Evolutionary conservation across 345 rosid species (phyloP).

Genomic region (Melaleuca alternifolia): DNA sequence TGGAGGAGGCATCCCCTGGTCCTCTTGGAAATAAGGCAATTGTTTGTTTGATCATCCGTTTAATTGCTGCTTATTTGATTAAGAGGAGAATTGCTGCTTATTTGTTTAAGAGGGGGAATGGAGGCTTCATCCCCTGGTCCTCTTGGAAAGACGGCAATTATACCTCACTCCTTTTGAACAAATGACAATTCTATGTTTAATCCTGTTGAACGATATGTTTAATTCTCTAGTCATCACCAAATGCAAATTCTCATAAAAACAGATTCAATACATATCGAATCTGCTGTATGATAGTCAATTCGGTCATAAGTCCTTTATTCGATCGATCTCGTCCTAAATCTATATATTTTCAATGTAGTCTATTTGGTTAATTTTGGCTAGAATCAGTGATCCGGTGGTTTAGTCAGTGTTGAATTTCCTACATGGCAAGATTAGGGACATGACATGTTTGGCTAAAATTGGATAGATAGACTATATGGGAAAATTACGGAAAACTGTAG

Average conservation of each 20-base stretch:
- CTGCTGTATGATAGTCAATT: accelerated
- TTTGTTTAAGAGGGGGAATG: no score
- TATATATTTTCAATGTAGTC: not conserved
- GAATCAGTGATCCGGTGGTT: not conserved
- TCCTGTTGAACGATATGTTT: not conserved
- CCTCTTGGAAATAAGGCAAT: not conserved
- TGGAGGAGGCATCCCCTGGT: not conserved
- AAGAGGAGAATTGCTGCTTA: no score
- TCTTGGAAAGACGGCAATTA: no score
- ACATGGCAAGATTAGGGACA: not conserved
- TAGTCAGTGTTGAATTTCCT: accelerated
- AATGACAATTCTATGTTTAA: not conserved
- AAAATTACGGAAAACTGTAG: no score
- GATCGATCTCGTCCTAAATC: no score
- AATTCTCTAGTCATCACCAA: not conserved
- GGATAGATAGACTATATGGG: no score
- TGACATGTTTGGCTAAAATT: not conserved
- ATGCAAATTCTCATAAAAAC: not conserved
- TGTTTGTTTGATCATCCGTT: not conserved
- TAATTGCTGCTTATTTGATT: no score
- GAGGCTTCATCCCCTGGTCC: no score
- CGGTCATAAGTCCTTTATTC: not conserved
- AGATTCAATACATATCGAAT: not conserved
- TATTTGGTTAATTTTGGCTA: not conserved
- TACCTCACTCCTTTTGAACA: not conserved